Evolutionary conservation across 352 stramenopile genomes (phyloP), one percentile per base, ranked within the genome.

Genomic region (Hyaloperonospora brassicae): DNA sequence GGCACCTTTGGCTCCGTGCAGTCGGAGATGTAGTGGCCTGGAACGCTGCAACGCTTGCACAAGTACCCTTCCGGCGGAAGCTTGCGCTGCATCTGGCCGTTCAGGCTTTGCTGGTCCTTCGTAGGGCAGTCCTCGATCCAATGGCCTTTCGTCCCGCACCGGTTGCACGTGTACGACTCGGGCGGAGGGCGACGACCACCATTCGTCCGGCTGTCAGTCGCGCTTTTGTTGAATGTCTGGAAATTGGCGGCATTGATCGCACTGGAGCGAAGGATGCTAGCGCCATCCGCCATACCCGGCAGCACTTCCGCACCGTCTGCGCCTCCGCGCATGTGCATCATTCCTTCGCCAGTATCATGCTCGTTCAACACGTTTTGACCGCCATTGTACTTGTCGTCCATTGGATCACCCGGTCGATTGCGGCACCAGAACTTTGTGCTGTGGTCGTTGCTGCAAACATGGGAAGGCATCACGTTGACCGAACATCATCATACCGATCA

Each of bases 391-490:
- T 91, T 93, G 68, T 93, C 83, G 48, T 93, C 83, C 80, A 93
- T 91, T 25, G 77, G 84, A 34, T 92, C 81, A 27, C 95, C 95
- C 0, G 93, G 86, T 38, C 95, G 86, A 65, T 98, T 98, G 46
- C 95, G 83, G 35, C 87, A 93, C 95, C 95, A 99, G 56, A 98
- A 98, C 72, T 99, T 99, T 35, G 94, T 97, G 58, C 94, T 97
- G 62, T 97, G 79, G 68, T 99, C 96, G 63, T 98, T 98, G 52
- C 80, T 85, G 52, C 44, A 44, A 14, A 42, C 5, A 14, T n/a
- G 12, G 3, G 5, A 42, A 42, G 27, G 5, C 42, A 48, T 31
- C 6, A 56, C 10, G 47, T n/a, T 41, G 22, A 46, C 22, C 50
- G 21, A 45, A 39, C n/a, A 48, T 52, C 22, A 50, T 51, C 4